Base-by-base conservation (phyloP, 108 stramenopile genomes). In the Skeletonema marinoi region DNA sequence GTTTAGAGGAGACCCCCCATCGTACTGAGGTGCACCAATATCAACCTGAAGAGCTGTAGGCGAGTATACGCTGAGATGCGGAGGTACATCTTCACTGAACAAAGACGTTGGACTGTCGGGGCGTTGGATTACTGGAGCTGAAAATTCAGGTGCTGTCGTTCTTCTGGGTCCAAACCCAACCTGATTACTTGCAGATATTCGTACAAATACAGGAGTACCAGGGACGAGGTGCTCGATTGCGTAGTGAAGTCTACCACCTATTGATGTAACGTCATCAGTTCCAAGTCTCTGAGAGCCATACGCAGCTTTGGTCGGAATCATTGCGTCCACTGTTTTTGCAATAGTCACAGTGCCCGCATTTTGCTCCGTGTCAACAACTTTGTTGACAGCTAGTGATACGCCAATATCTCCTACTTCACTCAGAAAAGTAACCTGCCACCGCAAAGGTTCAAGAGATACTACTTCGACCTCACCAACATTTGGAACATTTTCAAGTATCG, bases 391-490 rank as follows among this genome's bases (percentile, higher is more conserved):
- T 11, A 78, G 16, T 33, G 76, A 36, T 30, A 85, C 32, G n/a
- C 44, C 73, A 39, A 71, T 39, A 16, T 90, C 78, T 62, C 95
- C 95, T 19, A 90, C 65, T 29, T 90, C 88, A 61, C 86, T 83
- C 12, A 85, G 56, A 66, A 92, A 96, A 1, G 90, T 89, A 33
- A 96, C 73, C 14, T 58, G 75, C 84, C 84, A 85, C 12, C 75
- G 56, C 14, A 81, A 70, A 9, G 82, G 70, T 17, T 68, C 79
- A 54, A 72, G 59, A 30, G 63, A 65, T 16, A 56, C 54, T n/a
- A 94, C 92, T 17, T 86, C 61, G 19, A 95, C 95, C 33, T 89
- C 88, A 12, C 85, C 91, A 14, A 96, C 75, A 79, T 87, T 93
- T 46, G 87, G 74, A 29, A 96, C 75, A 54, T 88, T 86, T 74